These are phyloP conservation scores for Zhuliangozyma parablackwelliae DNA, from an alignment of 1,139 yeast genomes.

Conservation along the genomic window DNA sequence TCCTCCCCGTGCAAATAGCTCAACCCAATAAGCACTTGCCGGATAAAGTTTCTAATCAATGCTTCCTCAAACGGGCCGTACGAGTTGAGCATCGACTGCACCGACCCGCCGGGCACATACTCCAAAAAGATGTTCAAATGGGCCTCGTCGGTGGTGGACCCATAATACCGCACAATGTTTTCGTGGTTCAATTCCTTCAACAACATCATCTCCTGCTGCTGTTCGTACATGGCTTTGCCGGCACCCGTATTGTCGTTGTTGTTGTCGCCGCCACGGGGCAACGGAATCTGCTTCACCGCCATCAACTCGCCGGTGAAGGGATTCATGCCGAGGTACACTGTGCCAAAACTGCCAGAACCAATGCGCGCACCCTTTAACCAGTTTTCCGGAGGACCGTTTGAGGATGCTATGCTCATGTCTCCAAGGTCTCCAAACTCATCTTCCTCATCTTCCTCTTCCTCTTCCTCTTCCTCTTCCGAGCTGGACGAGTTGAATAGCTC, in stretches of 20 bases:
- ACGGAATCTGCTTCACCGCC: conserved; percentile 93
- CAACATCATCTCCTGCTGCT: conserved; percentile 80
- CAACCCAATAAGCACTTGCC: conserved; percentile 81
- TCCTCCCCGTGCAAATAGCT: conserved; percentile 76
- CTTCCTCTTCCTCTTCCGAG: conserved; percentile 19
- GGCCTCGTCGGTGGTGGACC: conserved; percentile 71
- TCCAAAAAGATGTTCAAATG: conserved; percentile 81
- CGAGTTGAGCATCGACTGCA: conserved; percentile 75
- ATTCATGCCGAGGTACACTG: conserved; percentile 88
- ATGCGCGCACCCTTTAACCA: conserved; percentile 93
- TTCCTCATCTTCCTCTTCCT: conserved; percentile 12
- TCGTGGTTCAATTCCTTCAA: conserved; percentile 82
- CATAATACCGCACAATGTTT: conserved; percentile 86
- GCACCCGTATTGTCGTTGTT: conserved; percentile 30
- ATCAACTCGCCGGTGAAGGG: conserved; percentile 89
- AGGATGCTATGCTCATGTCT: too few species aligned
- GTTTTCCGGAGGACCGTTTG: conserved; percentile 53
- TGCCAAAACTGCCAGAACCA: conserved; percentile 94
- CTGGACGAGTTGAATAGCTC: conserved; percentile 43
- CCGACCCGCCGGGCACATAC: conserved; percentile 96
- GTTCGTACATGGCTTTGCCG: conserved; percentile 69
- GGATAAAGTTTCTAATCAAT: conserved; percentile 71
- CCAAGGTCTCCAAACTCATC: conserved; percentile 10
- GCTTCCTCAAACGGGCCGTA: conserved; percentile 95
- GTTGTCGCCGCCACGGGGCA: conserved; percentile 36